Evolutionary conservation across 2,329 filamentous ascomycete species (phyloP).

Genomic region (Atkinsonella hypoxylon): DNA sequence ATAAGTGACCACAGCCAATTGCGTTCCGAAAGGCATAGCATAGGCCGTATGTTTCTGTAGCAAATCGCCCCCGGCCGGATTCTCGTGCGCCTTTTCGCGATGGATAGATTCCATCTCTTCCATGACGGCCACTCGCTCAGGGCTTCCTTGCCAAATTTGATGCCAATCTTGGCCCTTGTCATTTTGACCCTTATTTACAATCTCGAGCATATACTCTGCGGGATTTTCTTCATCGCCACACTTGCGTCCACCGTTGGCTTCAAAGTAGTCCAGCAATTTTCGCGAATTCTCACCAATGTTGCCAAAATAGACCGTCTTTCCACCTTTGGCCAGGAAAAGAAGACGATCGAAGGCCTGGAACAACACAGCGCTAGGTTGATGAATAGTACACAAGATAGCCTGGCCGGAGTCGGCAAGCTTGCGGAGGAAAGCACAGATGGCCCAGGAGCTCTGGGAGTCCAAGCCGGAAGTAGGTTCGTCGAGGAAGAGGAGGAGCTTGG

Average conservation of each 20-base stretch:
- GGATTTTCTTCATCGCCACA: constrained; percentile 56
- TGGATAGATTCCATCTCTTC: constrained; percentile 54
- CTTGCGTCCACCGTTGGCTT: constrained; percentile 46
- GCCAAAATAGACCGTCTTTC: constrained; percentile 58
- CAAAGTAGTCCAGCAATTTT: constrained; percentile 51
- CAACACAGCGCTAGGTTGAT: constrained; percentile 41
- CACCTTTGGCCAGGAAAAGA: constrained; percentile 51
- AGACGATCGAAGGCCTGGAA: constrained; percentile 48
- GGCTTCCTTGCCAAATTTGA: constrained; percentile 46
- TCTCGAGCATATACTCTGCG: constrained; percentile 62
- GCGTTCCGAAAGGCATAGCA: constrained; percentile 58
- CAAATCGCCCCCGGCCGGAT: constrained; percentile 9
- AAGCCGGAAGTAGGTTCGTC: constrained; percentile 51
- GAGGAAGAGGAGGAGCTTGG: constrained; percentile 47
- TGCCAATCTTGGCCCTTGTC: constrained; percentile 48
- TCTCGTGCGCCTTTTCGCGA: constrained; percentile 25
- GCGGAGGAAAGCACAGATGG: constrained; percentile 48
- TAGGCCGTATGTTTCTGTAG: constrained; percentile 47
- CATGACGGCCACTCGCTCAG: constrained; percentile 38
- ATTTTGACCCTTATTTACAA: constrained; percentile 30
- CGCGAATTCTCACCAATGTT: constrained; percentile 49
- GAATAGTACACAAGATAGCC: constrained; percentile 42
- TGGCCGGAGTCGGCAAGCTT: constrained; percentile 46
- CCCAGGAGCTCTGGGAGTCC: constrained; percentile 51
- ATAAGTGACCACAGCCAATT: constrained; percentile 51